A percentile compares a stretch with the other conserved stretches of the same genome.
phyloP scores from a whole-genome alignment of 164 flowering plant genomes.

The Nymphaea thermarum region DNA sequence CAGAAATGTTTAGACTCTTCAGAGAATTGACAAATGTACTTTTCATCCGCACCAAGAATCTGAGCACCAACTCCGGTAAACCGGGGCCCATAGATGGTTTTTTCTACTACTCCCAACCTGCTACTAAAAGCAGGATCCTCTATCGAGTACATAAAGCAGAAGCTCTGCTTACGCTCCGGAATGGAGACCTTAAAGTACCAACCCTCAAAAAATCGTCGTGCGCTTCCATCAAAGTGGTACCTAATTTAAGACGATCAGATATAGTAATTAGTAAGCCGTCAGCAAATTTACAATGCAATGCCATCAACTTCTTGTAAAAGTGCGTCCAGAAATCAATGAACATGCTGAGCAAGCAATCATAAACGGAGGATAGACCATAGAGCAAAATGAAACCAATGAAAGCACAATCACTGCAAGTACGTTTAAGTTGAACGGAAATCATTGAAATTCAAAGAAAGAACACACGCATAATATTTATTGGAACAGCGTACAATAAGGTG shows the following conservation, averaged over 20 bases:
- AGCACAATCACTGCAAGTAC: no score
- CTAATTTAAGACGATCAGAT: slow-evolving; percentile 17
- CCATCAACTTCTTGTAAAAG: no score
- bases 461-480: no score
- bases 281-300: no score
- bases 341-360: no score
- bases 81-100: slow-evolving; percentile 53
- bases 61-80: slow-evolving; percentile 92
- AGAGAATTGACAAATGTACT: slow-evolving; percentile 72
- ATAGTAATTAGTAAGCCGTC: no score
- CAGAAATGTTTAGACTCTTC: slow-evolving; percentile 71
- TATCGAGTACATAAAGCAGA: slow-evolving; percentile 92
- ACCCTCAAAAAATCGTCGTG: slow-evolving; percentile 78
- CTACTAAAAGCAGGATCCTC: slow-evolving; percentile 76
- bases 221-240: slow-evolving; percentile 80
- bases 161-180: slow-evolving; percentile 71
- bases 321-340: no score
- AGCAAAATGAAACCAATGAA: no score
- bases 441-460: no score
- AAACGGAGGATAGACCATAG: no score
- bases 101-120: slow-evolving; percentile 36
- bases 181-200: slow-evolving; percentile 95
- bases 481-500: no score
- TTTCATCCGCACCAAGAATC: slow-evolving; percentile 90
- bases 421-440: no score